phyloP scores from a whole-genome alignment of 768 basidiomycete genomes.

The Kwoniella heveanensis region DNA sequence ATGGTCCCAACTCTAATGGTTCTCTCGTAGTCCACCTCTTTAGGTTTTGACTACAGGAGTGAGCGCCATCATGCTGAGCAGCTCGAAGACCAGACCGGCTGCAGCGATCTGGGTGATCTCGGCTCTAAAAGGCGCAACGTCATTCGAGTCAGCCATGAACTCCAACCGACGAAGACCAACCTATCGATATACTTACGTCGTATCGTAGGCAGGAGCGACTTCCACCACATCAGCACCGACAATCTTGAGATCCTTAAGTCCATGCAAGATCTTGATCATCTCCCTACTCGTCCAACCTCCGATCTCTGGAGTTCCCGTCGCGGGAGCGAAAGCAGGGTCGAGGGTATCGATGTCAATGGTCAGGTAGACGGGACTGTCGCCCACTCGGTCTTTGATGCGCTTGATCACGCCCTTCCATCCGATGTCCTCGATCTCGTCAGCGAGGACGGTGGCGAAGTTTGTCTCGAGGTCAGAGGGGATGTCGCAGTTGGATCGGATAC shows the following conservation, averaged over 20 bases:
- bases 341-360: conserved; percentile 42
- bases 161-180: too few species aligned
- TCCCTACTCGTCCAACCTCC: conserved; percentile 53
- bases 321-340: conserved; percentile 35
- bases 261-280: conserved; percentile 57
- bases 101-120: conserved; percentile 54
- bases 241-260: conserved; percentile 56
- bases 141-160: not conserved
- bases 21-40: too few species aligned
- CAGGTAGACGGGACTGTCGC: conserved; percentile 73
- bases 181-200: too few species aligned
- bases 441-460: conserved; percentile 16
- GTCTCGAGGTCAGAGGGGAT: conserved; percentile 19
- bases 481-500: conserved; percentile 19
- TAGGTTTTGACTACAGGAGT: conserved; percentile 21
- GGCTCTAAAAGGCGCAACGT: conserved; percentile 30
- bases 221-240: conserved; percentile 57
- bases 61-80: conserved; percentile 21
- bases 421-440: conserved; percentile 78
- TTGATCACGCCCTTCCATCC: conserved; percentile 70
- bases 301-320: conserved; percentile 27
- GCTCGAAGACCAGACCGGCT: conserved; percentile 49
- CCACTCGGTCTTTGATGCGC: conserved; percentile 70
- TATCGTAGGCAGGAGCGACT: conserved; percentile 48
- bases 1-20: too few species aligned